These are phyloP conservation scores for Gonium pectorale DNA, from an alignment of 139 green algal species.

Conservation along the genomic window DNA sequence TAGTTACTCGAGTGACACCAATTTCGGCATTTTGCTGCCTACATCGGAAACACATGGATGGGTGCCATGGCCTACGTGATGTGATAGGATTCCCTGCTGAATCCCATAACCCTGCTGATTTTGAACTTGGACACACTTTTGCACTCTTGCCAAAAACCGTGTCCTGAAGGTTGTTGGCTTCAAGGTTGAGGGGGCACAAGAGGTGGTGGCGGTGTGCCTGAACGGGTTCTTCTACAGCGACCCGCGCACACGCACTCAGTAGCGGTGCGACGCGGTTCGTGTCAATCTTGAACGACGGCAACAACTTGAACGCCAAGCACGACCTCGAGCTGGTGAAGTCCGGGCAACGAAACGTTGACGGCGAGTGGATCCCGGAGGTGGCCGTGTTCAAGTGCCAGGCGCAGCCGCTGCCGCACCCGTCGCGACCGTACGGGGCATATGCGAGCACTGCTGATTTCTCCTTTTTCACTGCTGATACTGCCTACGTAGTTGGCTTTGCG, in stretches of 20 bases:
- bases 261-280: conserved; percentile 18
- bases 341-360: background rate
- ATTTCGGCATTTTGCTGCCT: no score
- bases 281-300: background rate
- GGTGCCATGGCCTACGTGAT: no score
- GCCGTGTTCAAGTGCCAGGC: background rate
- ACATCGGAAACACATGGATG: no score
- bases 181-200: background rate
- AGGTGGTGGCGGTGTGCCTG: background rate
- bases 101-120: no score
- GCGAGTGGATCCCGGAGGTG: background rate
- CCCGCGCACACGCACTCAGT: background rate
- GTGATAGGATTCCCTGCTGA: no score
- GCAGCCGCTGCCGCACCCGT: background rate
- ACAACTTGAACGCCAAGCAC: background rate
- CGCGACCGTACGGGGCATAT: background rate
- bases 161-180: conserved; percentile 7
- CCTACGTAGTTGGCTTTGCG: conserved; percentile 13
- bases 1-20: no score
- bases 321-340: conserved; percentile 2
- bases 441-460: background rate
- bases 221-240: conserved; percentile 23
- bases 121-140: no score
- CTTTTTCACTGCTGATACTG: conserved; percentile 7
- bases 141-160: background rate